phyloP scores from a whole-genome alignment of 2,329 filamentous ascomycete genomes.

The Leptographium galeiforme region DNA sequence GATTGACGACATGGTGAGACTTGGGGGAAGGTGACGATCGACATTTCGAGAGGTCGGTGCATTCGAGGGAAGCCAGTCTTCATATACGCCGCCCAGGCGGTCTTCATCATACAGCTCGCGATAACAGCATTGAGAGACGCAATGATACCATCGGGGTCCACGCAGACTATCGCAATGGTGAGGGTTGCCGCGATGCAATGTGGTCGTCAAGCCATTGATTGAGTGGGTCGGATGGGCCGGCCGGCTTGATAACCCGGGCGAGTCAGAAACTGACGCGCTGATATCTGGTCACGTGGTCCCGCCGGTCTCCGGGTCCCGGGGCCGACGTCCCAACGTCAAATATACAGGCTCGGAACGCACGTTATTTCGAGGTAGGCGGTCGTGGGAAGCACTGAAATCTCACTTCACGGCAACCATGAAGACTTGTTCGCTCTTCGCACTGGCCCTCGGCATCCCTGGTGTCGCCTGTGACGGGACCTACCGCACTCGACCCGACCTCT shows the following conservation, averaged over 20 bases:
- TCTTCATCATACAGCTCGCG: not conserved
- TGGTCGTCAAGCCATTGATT: not conserved
- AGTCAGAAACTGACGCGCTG: not conserved
- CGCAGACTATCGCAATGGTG: not conserved
- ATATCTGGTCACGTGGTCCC: too few species aligned
- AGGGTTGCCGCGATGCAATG: too few species aligned
- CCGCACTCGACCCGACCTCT: slow-evolving; percentile 16
- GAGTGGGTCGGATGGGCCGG: not conserved
- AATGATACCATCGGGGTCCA: slow-evolving; percentile 3
- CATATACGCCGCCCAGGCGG: not conserved
- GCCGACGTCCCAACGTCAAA: not conserved
- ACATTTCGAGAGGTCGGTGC: too few species aligned
- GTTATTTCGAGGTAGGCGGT: too few species aligned
- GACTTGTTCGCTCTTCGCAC: not conserved
- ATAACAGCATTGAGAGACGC: not conserved
- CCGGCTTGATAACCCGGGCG: slow-evolving; percentile 1
- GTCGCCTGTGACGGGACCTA: slow-evolving; percentile 2
- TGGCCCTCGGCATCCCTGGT: not conserved
- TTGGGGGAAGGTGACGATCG: not conserved
- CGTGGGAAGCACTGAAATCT: not conserved
- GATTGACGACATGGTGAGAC: not conserved
- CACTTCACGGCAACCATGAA: not conserved
- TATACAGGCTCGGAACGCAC: too few species aligned
- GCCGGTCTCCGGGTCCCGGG: too few species aligned
- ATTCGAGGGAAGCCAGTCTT: too few species aligned